Percentiles rank a stretch among this genome's conserved stretches.
Evolutionary conservation across 306 rosid species (phyloP).

Genomic region (Fagus sylvatica): DNA sequence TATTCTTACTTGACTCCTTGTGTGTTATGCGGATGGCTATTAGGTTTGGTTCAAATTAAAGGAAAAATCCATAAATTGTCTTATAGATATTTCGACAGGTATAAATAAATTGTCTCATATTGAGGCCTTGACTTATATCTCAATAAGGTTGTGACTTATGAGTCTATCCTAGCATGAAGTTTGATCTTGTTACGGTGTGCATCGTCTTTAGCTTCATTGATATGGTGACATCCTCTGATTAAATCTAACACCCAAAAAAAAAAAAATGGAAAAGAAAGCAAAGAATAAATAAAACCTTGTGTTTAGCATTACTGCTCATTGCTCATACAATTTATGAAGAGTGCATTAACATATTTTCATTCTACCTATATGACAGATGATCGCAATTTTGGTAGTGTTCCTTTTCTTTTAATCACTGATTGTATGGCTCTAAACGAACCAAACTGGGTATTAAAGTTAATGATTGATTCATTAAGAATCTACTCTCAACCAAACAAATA

Average conservation of each 20-base stretch:
- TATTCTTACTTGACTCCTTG: slow-evolving; percentile 15
- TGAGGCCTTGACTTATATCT: not conserved
- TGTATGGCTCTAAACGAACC: not conserved
- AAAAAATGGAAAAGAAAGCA: too few species aligned
- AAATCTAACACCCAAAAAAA: too few species aligned
- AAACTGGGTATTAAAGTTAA: too few species aligned
- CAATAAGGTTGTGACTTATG: not conserved
- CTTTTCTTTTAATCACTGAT: not conserved
- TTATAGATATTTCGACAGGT: too few species aligned
- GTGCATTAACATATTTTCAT: too few species aligned
- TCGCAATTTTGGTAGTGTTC: not conserved
- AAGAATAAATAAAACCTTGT: too few species aligned
- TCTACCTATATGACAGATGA: too few species aligned
- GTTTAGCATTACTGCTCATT: not conserved
- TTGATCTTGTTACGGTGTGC: not conserved
- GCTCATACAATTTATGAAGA: not conserved
- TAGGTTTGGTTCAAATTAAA: not conserved
- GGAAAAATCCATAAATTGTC: not conserved
- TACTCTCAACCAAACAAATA: too few species aligned
- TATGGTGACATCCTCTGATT: not conserved
- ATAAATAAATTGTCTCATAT: too few species aligned
- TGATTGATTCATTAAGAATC: too few species aligned
- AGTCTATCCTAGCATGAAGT: not conserved
- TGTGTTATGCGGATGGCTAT: not conserved
- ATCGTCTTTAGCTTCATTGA: not conserved